phyloP scores from a whole-genome alignment of 1,284 basidiomycete genomes.

The Cutaneotrichosporon dermatis region DNA sequence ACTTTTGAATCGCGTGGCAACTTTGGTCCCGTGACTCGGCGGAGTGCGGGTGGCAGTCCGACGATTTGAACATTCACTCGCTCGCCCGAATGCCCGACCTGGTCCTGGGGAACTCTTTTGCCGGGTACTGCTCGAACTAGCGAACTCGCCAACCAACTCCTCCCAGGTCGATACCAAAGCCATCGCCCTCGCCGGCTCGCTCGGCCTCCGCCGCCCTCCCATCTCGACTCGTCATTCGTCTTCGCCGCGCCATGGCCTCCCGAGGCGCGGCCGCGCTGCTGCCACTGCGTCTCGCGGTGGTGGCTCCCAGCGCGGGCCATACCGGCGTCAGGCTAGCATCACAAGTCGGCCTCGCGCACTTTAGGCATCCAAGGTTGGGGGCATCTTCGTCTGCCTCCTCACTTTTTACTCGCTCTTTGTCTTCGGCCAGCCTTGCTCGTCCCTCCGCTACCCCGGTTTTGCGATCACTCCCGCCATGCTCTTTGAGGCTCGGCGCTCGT shows the following conservation, averaged over 20 bases:
- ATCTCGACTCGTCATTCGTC: neutral
- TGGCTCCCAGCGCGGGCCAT: neutral
- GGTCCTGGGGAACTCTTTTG: neutral
- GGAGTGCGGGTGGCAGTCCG: neutral
- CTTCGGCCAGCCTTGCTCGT: neutral
- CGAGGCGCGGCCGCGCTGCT: constrained; percentile 16
- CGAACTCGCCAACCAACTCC: neutral
- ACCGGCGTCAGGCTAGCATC: neutral
- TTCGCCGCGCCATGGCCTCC: constrained; percentile 17
- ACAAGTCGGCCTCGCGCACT: neutral
- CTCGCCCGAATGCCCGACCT: constrained; percentile 1
- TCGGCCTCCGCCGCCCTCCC: constrained; percentile 1
- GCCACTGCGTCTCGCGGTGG: neutral
- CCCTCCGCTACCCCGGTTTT: neutral
- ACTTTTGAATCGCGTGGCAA: neutral
- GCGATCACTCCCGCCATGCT: neutral
- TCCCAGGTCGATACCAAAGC: too few species aligned
- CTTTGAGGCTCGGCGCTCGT: constrained; percentile 2
- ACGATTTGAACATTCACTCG: neutral
- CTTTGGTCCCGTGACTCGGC: neutral
- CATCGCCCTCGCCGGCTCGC: neutral
- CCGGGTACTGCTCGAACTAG: neutral
- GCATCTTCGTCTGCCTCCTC: constrained; percentile 3
- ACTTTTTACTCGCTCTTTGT: constrained; percentile 3
- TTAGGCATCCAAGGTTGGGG: neutral